These are phyloP conservation scores for Nevesoporus exiguus DNA, from an alignment of 768 basidiomycete genomes.

Conservation along the genomic window DNA sequence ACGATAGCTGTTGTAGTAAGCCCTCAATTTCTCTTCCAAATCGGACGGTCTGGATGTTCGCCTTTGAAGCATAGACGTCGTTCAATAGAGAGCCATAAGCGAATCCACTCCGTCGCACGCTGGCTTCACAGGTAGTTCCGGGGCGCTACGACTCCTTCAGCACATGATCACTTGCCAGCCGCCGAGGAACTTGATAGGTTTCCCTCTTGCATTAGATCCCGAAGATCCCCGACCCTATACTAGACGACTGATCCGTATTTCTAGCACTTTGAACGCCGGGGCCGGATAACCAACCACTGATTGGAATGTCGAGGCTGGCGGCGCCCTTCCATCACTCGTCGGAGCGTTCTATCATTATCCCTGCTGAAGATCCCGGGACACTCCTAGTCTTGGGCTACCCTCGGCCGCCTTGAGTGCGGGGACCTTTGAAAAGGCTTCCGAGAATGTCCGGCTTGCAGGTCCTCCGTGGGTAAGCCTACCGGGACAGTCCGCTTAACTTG, in stretches of 20 bases:
- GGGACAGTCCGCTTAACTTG: not conserved
- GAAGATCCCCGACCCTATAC: conserved; percentile 11
- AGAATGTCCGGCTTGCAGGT: conserved; percentile 2
- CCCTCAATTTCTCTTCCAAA: not conserved
- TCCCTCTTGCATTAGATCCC: not conserved
- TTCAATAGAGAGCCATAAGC: not conserved
- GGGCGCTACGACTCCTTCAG: not conserved
- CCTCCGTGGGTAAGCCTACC: not conserved
- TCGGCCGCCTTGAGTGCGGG: conserved; percentile 3
- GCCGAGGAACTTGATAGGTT: not conserved
- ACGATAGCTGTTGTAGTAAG: conserved; percentile 14
- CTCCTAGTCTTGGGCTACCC: not conserved
- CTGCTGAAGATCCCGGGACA: not conserved
- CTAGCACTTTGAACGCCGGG: not conserved
- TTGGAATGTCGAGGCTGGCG: not conserved
- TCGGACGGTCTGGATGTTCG: conserved; percentile 1
- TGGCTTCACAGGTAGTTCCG: not conserved
- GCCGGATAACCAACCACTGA: not conserved
- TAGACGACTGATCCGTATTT: not conserved
- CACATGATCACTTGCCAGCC: not conserved
- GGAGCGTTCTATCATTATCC: conserved; percentile 2
- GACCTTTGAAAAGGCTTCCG: conserved; percentile 2
- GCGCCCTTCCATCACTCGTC: conserved; percentile 1
- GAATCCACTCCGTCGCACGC: not conserved
- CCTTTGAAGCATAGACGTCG: conserved; percentile 10